Base-by-base conservation (phyloP, 2,329 filamentous ascomycete species). In the Dactylellina cionopaga region DNA sequence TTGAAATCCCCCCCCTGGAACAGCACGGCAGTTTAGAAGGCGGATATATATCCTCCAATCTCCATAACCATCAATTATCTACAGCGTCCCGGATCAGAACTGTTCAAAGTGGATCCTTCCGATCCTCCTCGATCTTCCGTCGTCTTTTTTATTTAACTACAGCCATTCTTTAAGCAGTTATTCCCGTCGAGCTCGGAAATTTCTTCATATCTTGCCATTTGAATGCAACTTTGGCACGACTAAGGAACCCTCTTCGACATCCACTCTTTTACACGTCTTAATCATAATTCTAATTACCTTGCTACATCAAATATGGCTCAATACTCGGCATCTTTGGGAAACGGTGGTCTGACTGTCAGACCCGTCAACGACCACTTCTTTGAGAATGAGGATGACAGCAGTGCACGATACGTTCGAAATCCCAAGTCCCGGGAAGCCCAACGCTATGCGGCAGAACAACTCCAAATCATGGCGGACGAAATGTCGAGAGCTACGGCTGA, bases 381-480 rank as follows among this genome's bases (percentile, higher is more conserved):
- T 24, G 66, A 71, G 15, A 46, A 17, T 24, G 66, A 71, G 17
- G 59, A 64, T 22, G 47, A 62, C 35, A 22, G 51, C 22, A 35
- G 59, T 24, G 59, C 41, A 17, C 51, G 66, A 17, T 64, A 56
- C 15, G 44, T 59, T 31, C 51, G 66, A 9, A 52, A 35, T 44
- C 25, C 27, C n/a, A 71, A 71, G 31, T 44, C 51, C 24, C 49
- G 59, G 29, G 66, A 71, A 43, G 66, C 66, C 10, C 66, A 64
- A 41, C 66, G 66, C 24, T 64, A 64, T 19, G 59, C 88, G 75
- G 84, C 89, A 72, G 88, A 94, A 82, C 88, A 89, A 78, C 94
- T 97, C 81, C 91, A 94, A 79, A 89, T 90, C 76, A 90, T 98
- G 77, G 92, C 90, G 73, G 91, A 92, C 79, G 92, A 98, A 80